phyloP scores from a whole-genome alignment of 331 rosid species.

The Cydonia oblonga region DNA sequence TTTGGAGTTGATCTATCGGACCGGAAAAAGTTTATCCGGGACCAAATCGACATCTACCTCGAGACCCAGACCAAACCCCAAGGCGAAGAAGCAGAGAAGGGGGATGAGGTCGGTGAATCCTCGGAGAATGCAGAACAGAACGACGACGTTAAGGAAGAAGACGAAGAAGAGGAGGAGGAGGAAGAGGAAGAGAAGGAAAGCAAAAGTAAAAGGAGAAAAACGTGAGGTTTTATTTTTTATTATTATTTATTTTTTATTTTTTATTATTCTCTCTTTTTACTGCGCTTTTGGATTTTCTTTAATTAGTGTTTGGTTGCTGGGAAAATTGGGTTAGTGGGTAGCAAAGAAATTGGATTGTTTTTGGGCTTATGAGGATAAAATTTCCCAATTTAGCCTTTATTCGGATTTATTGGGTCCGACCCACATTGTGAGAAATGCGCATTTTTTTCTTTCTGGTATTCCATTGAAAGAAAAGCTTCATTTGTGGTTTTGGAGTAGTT shows the following conservation, averaged over 20 bases:
- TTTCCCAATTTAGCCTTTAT: no score
- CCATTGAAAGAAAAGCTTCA: not conserved
- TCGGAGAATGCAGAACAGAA: slow-evolving; percentile 3
- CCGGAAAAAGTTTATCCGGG: slow-evolving; percentile 23
- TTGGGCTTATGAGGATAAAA: not conserved
- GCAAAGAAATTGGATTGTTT: not conserved
- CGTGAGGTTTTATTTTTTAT: slow-evolving; percentile 7
- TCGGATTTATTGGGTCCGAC: slow-evolving; percentile 11
- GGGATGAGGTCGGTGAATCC: slow-evolving; percentile 5
- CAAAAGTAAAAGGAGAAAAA: not conserved
- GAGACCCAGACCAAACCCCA: slow-evolving; percentile 4
- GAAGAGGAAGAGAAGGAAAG: not conserved
- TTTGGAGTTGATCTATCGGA: slow-evolving; percentile 24
- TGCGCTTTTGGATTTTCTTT: not conserved
- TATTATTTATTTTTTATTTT: not conserved
- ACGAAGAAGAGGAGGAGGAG: not conserved
- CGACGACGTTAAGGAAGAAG: not conserved
- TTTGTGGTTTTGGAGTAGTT: not conserved
- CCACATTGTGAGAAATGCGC: not conserved
- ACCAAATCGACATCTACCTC: slow-evolving; percentile 23
- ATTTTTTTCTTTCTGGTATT: not conserved
- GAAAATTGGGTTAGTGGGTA: not conserved
- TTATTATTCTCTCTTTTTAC: not conserved
- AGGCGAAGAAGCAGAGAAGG: not conserved
- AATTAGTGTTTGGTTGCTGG: slow-evolving; percentile 9